Percentiles rank a stretch among this genome's conserved stretches.
phyloP scores from a whole-genome alignment of 1,139 yeast species.

The Oligophagozyma castellii region DNA sequence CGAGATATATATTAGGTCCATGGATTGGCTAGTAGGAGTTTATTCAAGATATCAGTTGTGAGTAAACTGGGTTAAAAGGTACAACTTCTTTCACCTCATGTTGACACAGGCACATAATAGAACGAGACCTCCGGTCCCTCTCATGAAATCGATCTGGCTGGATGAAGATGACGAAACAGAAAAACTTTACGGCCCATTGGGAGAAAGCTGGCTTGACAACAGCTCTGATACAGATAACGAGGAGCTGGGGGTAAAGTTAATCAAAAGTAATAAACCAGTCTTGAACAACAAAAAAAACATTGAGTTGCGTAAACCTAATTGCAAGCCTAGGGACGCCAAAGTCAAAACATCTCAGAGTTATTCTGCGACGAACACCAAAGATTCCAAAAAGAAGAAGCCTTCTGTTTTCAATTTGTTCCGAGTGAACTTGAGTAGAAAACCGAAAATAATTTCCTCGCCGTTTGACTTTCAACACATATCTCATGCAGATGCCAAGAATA shows the following conservation, averaged over 20 bases:
- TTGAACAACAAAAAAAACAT: conserved; percentile 21
- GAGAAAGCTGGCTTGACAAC: conserved; percentile 1
- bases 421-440: conserved; percentile 4
- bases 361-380: conserved; percentile 2
- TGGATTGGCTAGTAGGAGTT: no score
- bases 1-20: no score
- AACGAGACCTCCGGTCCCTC: conserved; percentile 14
- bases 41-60: no score
- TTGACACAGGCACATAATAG: no score
- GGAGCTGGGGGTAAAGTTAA: conserved; percentile 15
- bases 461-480: conserved; percentile 22
- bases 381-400: conserved; percentile 4
- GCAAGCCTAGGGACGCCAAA: conserved; percentile 11
- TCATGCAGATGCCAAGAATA: conserved; percentile 18
- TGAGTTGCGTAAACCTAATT: conserved; percentile 21
- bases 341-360: conserved; percentile 2
- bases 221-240: conserved; percentile 9
- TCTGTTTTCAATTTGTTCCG: neutral
- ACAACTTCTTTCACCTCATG: no score
- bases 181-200: conserved; percentile 11
- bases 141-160: conserved; percentile 30
- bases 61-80: no score
- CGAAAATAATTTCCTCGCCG: conserved; percentile 14
- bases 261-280: conserved; percentile 24
- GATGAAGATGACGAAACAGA: conserved; percentile 27